A percentile compares a stretch with the other conserved stretches of the same genome.
Conservation (phyloP, 2,329 filamentous ascomycete species). For the Cordyceps militaris region DNA sequence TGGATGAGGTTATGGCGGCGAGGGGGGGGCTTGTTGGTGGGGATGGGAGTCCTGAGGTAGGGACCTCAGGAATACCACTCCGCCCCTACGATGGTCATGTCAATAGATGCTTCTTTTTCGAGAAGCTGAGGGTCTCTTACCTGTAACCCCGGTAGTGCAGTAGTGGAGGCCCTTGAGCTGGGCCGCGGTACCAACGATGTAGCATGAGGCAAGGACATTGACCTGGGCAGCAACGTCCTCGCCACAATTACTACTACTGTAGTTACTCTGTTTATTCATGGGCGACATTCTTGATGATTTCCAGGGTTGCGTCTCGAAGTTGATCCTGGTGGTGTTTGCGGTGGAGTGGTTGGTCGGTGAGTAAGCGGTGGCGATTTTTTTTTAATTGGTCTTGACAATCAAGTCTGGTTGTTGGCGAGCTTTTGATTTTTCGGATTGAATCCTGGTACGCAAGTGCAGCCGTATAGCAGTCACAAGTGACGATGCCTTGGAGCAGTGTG, state of each 20-base stretch:
- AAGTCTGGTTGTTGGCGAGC: not conserved
- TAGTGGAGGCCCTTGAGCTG: slow-evolving; percentile 82
- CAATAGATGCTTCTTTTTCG: not conserved
- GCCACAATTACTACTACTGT: slow-evolving; percentile 71
- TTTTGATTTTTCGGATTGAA: not conserved
- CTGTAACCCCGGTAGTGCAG: slow-evolving; percentile 85
- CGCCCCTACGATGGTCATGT: slow-evolving; percentile 49
- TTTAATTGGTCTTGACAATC: not conserved
- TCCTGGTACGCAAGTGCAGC: not conserved
- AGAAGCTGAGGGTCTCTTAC: slow-evolving; percentile 36
- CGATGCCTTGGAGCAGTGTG: slow-evolving; percentile 4
- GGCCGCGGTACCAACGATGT: slow-evolving; percentile 68
- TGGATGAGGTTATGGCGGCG: slow-evolving; percentile 62
- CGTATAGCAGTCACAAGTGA: slow-evolving; percentile 10
- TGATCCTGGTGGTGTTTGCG: not conserved
- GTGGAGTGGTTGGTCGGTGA: not conserved
- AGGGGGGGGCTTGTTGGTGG: slow-evolving; percentile 85
- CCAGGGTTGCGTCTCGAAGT: slow-evolving; percentile 13
- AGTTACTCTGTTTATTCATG: slow-evolving; percentile 65
- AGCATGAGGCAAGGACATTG: slow-evolving; percentile 87
- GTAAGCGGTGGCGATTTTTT: slow-evolving; percentile 1
- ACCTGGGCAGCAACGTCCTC: slow-evolving; percentile 56
- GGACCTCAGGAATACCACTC: slow-evolving; percentile 96
- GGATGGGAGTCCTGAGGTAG: slow-evolving; percentile 74
- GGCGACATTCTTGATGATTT: slow-evolving; percentile 45